These are phyloP conservation scores for Teratosphaeria pseudoeucalypti DNA, from an alignment of 2,329 filamentous ascomycete genomes.

Conservation along the genomic window DNA sequence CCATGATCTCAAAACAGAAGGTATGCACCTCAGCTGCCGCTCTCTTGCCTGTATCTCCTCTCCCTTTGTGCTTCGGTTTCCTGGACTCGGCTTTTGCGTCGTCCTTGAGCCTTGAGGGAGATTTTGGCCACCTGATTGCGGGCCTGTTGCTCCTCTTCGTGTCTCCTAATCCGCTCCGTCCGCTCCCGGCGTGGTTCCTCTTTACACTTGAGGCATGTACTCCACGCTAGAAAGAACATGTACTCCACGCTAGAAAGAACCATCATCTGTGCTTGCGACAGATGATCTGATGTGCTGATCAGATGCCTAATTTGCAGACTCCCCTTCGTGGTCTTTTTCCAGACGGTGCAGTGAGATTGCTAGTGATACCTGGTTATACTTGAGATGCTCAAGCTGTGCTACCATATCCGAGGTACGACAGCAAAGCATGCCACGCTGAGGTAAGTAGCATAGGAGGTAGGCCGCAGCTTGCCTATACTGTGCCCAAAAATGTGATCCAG, in stretches of 20 bases:
- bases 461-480: conserved; percentile 2
- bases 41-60: not conserved
- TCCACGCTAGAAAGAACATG: not conserved
- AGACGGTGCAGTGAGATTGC: not conserved
- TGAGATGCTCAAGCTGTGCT: conserved; percentile 3
- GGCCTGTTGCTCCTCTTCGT: not conserved
- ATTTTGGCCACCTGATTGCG: not conserved
- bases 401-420: conserved; percentile 5
- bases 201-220: not conserved
- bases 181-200: not conserved
- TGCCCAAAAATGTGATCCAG: conserved; percentile 9
- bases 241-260: not conserved
- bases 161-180: not conserved
- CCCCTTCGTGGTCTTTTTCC: not conserved
- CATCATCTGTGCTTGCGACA: not conserved
- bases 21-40: not conserved
- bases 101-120: not conserved
- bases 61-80: not conserved
- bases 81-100: not conserved
- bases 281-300: too few relatives aligned
- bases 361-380: not conserved
- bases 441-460: not conserved
- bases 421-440: conserved; percentile 3
- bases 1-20: not conserved
- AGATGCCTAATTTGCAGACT: not conserved